Percentiles rank a stretch among this genome's conserved stretches.
Evolutionary conservation across 2,329 filamentous ascomycete species (phyloP).

Genomic region (Elsinoe ampelina): DNA sequence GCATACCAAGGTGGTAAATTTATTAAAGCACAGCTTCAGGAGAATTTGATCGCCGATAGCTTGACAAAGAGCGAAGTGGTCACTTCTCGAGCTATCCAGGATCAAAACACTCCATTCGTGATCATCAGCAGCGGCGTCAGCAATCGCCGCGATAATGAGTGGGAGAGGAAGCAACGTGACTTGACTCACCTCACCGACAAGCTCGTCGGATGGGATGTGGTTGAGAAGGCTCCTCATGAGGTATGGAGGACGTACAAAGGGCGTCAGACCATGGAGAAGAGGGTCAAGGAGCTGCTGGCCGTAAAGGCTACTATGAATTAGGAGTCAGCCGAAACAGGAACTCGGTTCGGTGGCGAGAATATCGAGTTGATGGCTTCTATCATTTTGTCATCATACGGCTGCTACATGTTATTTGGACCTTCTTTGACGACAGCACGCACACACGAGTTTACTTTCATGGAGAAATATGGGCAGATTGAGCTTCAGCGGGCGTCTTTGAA

Average conservation of each 20-base stretch:
- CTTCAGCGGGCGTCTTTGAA: not conserved
- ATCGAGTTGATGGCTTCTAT: too few relatives aligned
- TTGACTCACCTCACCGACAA: conserved; percentile 71
- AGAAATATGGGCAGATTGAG: not conserved
- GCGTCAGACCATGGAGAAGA: conserved; percentile 65
- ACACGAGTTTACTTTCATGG: not conserved
- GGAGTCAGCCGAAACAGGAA: not conserved
- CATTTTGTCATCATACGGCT: too few relatives aligned
- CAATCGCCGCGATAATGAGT: conserved; percentile 56
- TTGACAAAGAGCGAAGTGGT: conserved; percentile 75
- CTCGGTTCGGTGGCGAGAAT: too few relatives aligned
- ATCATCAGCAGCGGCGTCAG: conserved; percentile 74
- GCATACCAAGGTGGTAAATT: conserved; percentile 73
- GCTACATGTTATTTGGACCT: not conserved
- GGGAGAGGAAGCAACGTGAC: conserved; percentile 80
- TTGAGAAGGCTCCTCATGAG: conserved; percentile 73
- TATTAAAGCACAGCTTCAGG: conserved; percentile 86
- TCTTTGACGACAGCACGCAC: not conserved
- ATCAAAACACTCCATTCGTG: conserved; percentile 62
- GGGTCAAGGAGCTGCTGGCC: conserved; percentile 53
- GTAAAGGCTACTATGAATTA: conserved; percentile 35
- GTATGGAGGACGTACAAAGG: conserved; percentile 74
- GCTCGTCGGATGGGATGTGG: conserved; percentile 74
- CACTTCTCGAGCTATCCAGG: conserved; percentile 71
- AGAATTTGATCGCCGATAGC: conserved; percentile 77